phyloP scores from a whole-genome alignment of 2,329 filamentous ascomycete species.

The Fusarium sp. region DNA sequence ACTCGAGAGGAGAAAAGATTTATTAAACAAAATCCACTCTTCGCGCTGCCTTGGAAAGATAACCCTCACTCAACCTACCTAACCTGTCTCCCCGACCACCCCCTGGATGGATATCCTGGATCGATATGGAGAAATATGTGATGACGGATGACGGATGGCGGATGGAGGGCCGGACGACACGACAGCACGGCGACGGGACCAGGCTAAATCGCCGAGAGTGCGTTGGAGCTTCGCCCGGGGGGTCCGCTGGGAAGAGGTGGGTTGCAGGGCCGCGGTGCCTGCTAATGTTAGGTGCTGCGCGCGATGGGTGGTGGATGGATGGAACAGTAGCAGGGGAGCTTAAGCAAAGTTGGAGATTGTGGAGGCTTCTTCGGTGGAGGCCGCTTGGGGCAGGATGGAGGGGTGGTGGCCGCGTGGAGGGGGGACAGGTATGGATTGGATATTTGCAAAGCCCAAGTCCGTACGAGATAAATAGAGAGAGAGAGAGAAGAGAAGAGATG shows the following conservation, averaged over 20 bases:
- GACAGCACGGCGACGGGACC: constrained; percentile 23
- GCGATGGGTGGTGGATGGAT: not conserved
- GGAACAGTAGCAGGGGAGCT: constrained; percentile 15
- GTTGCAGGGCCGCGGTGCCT: constrained; percentile 19
- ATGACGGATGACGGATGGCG: constrained; percentile 32
- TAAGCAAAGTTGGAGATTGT: constrained; percentile 12
- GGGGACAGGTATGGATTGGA: constrained; percentile 3
- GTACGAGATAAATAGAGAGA: not conserved
- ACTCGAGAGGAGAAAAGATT: not conserved
- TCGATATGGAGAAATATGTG: constrained; percentile 36
- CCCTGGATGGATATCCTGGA: constrained; percentile 28
- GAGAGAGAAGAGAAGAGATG: not conserved
- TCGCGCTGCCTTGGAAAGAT: constrained; percentile 41
- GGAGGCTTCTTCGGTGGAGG: constrained; percentile 1
- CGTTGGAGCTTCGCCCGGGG: constrained; percentile 29
- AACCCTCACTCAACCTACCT: constrained; percentile 25
- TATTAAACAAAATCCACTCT: constrained; percentile 9
- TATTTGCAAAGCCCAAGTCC: not conserved
- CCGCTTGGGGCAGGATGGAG: not conserved
- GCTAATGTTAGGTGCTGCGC: constrained; percentile 3
- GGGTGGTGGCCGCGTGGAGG: constrained; percentile 1
- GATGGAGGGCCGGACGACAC: constrained; percentile 29
- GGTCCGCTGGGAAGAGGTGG: constrained; percentile 35
- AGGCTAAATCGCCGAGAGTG: constrained; percentile 33
- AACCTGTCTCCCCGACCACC: constrained; percentile 20